phyloP scores from a whole-genome alignment of 257 asterid genomes.

The Linaria vulgaris region DNA sequence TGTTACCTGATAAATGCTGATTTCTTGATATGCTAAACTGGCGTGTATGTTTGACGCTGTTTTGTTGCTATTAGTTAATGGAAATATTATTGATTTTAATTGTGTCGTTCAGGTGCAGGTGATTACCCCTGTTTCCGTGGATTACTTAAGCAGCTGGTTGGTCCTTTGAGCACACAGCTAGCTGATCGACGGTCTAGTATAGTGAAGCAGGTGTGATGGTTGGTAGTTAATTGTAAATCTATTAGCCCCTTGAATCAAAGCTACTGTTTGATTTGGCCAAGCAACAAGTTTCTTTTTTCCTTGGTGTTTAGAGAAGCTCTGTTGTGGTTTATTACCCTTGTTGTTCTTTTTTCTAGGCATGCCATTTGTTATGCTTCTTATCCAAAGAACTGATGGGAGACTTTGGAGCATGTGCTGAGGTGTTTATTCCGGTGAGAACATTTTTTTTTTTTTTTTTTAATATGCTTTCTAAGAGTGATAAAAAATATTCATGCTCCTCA shows the following conservation, averaged over 20 bases:
- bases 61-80: not conserved
- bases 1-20: not conserved
- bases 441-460: constrained; percentile 14
- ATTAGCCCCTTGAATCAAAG: constrained; percentile 9
- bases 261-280: not conserved
- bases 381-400: constrained; percentile 97
- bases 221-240: constrained; percentile 8
- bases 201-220: constrained; percentile 79
- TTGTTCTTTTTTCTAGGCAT: constrained; percentile 51
- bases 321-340: constrained; percentile 20
- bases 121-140: constrained; percentile 92
- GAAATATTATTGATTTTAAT: constrained; percentile 13
- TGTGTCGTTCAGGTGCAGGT: constrained; percentile 66
- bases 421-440: constrained; percentile 90
- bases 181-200: constrained; percentile 98
- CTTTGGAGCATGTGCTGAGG: constrained; percentile 95
- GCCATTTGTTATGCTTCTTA: constrained; percentile 77
- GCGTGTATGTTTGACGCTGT: not conserved
- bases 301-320: not conserved
- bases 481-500: constrained; percentile 37
- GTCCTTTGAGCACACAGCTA: constrained; percentile 86
- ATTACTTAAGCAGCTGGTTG: constrained; percentile 86
- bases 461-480: constrained; percentile 22
- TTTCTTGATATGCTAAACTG: constrained; percentile 9
- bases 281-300: constrained; percentile 1